Conservation (phyloP, 2,329 filamentous ascomycete genomes). For the Didymella arachidicola region DNA sequence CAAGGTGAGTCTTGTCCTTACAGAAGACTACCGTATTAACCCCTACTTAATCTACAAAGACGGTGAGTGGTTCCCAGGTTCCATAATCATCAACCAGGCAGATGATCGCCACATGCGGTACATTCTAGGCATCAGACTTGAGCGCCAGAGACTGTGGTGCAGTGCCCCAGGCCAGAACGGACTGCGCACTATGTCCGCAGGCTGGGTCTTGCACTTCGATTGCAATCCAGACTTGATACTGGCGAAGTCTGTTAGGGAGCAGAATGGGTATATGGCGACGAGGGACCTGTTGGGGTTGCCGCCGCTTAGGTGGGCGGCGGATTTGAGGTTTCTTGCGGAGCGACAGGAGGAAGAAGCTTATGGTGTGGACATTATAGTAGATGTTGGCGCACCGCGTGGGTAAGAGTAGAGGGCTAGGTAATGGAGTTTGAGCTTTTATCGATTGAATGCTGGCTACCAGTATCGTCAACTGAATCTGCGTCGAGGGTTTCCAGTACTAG, state of each 20-base stretch:
- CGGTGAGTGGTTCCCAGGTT: background rate
- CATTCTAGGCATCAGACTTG: background rate
- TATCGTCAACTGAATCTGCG: no score
- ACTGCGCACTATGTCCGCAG: background rate
- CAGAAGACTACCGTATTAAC: background rate
- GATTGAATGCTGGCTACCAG: no score
- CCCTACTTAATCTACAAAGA: background rate
- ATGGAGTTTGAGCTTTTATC: no score
- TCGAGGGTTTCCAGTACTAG: no score
- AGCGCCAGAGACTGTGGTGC: background rate
- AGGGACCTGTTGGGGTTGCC: background rate
- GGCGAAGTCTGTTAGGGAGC: background rate
- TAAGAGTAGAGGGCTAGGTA: no score
- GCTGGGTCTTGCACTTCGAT: constrained; percentile 6
- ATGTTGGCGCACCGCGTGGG: no score
- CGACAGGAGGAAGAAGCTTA: background rate
- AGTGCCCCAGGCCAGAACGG: background rate
- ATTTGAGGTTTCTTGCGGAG: constrained; percentile 1
- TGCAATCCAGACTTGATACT: constrained; percentile 11
- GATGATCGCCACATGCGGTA: background rate
- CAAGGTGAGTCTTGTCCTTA: background rate
- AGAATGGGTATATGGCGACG: constrained; percentile 9
- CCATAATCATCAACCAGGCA: background rate
- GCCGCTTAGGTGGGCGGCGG: constrained; percentile 5
- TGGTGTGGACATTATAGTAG: no score